Conservation (phyloP, 169 alveolate species). For the Babesia bovis region DNA sequence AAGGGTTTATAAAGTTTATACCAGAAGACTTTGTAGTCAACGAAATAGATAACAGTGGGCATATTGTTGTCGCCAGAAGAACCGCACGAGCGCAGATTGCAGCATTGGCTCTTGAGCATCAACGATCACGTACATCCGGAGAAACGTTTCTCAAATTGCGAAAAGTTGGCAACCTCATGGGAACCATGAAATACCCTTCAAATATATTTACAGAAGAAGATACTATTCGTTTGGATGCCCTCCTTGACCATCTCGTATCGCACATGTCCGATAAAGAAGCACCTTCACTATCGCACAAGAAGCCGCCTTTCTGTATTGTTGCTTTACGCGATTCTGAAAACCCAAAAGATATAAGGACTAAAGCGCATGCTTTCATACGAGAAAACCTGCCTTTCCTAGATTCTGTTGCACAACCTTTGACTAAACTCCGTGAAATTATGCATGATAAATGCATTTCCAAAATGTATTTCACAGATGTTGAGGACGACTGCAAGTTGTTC, state of each 20-base stretch:
- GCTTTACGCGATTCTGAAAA: slow-evolving; percentile 14
- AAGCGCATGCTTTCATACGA: slow-evolving; percentile 39
- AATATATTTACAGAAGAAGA: slow-evolving; percentile 41
- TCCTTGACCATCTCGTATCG: slow-evolving; percentile 20
- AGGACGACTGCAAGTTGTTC: background rate
- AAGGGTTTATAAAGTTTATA: slow-evolving; percentile 43
- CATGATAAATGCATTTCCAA: background rate
- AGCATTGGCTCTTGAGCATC: slow-evolving; percentile 31
- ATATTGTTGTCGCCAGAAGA: slow-evolving; percentile 14
- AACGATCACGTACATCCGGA: slow-evolving; percentile 27
- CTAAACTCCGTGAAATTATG: background rate
- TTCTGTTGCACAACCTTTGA: slow-evolving; percentile 19
- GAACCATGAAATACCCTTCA: slow-evolving; percentile 36
- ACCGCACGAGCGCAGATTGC: slow-evolving; percentile 1
- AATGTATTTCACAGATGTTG: background rate
- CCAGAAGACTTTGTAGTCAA: slow-evolving; percentile 60
- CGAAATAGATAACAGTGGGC: slow-evolving; percentile 55
- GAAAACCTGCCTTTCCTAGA: slow-evolving; percentile 58
- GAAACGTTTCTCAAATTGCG: slow-evolving; percentile 33
- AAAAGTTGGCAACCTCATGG: slow-evolving; percentile 26
- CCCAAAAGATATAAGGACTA: slow-evolving; percentile 22
- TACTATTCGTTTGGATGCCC: slow-evolving; percentile 15
- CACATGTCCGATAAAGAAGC: slow-evolving; percentile 6
- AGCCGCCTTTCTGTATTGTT: slow-evolving; percentile 34
- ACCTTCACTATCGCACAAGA: background rate